A percentile compares a stretch with the other conserved stretches of the same genome.
Evolutionary conservation across 2,329 filamentous ascomycete genomes (phyloP).

Genomic region (Setomelanomma holmii): DNA sequence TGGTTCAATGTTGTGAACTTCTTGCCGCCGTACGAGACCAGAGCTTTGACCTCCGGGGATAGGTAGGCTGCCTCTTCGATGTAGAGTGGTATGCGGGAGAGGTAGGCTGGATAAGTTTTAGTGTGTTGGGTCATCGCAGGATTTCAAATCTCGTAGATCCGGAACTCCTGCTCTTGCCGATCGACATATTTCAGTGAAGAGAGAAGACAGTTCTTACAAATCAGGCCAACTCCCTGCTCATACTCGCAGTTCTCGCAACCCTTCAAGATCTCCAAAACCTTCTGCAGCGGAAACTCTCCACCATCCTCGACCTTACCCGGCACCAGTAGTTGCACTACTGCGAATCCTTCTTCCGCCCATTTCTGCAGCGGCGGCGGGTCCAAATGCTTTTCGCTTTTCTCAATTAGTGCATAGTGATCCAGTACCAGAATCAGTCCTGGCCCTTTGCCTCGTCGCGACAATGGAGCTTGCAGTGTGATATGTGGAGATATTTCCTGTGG

Average conservation of each 20-base stretch:
- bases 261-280: constrained; percentile 32
- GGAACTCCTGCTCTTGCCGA: too few relatives aligned
- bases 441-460: constrained; percentile 58
- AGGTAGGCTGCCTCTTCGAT: constrained; percentile 36
- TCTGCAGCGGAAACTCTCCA: constrained; percentile 40
- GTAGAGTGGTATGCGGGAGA: constrained; percentile 40
- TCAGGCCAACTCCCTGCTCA: constrained; percentile 36
- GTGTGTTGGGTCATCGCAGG: not conserved
- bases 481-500: constrained; percentile 32
- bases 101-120: constrained; percentile 34
- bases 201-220: constrained; percentile 31
- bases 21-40: constrained; percentile 41
- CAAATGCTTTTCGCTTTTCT: constrained; percentile 46
- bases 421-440: constrained; percentile 58
- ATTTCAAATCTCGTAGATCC: not conserved
- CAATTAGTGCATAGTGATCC: constrained; percentile 41
- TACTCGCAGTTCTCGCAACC: constrained; percentile 31
- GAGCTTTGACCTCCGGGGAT: constrained; percentile 36
- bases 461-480: constrained; percentile 52
- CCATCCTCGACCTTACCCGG: constrained; percentile 41
- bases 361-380: constrained; percentile 67
- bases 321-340: constrained; percentile 63
- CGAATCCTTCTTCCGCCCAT: constrained; percentile 75
- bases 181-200: not conserved
- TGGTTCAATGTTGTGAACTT: constrained; percentile 34